A percentile compares a stretch with the other conserved stretches of the same genome.
These are phyloP conservation scores for Ceriops decandra DNA, from an alignment of 345 rosid genomes.

Conservation along the genomic window DNA sequence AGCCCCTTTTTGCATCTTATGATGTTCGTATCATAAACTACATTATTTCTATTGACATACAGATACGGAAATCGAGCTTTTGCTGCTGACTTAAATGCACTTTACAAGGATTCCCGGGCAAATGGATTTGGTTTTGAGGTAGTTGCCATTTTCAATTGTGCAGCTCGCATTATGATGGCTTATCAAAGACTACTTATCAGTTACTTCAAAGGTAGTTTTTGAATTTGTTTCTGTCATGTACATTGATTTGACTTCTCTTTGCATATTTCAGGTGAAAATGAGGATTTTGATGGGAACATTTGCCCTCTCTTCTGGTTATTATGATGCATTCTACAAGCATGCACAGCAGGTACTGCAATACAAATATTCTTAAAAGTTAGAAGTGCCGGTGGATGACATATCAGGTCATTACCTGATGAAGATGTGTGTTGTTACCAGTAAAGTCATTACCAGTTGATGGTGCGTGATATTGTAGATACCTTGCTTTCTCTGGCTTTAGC, in stretches of 20 bases:
- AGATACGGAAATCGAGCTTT: slow-evolving; percentile 80
- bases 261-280: slow-evolving; percentile 68
- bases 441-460: too few species aligned
- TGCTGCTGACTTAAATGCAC: slow-evolving; percentile 66
- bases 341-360: slow-evolving; percentile 67
- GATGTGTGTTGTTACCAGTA: slow-evolving; percentile 1
- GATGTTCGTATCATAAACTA: not conserved
- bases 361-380: not conserved
- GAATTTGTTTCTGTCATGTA: not conserved
- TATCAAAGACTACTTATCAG: not conserved
- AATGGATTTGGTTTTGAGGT: slow-evolving; percentile 91
- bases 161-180: not conserved
- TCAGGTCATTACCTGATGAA: not conserved
- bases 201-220: not conserved
- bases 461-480: not conserved
- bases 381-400: not conserved
- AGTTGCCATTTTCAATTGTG: not conserved
- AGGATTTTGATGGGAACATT: slow-evolving; percentile 96
- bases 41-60: slow-evolving; percentile 15
- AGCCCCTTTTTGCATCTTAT: not conserved
- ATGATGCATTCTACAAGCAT: slow-evolving; percentile 91
- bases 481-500: not conserved
- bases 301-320: slow-evolving; percentile 91
- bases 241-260: not conserved
- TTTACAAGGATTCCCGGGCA: slow-evolving; percentile 76